phyloP scores from a whole-genome alignment of 176 grass and related monocot species.

The Bromus sterilis region DNA sequence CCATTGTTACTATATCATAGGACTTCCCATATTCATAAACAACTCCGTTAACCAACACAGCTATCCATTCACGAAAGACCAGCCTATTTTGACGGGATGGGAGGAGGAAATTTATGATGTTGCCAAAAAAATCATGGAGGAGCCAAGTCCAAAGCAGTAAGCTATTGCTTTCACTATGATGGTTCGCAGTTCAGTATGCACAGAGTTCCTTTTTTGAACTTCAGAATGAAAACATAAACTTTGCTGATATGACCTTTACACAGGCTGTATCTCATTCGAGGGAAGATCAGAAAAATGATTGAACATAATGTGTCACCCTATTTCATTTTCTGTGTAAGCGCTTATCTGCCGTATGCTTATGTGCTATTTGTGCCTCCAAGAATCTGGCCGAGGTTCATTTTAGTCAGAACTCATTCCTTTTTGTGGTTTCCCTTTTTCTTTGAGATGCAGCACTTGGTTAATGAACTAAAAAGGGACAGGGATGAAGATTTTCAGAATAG shows the following conservation, averaged over 20 bases:
- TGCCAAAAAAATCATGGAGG: constrained; percentile 53
- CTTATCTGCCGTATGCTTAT: neutral
- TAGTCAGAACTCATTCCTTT: neutral
- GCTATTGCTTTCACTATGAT: neutral
- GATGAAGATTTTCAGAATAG: constrained; percentile 41
- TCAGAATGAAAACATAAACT: neutral
- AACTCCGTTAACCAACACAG: constrained; percentile 24
- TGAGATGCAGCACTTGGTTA: constrained; percentile 31
- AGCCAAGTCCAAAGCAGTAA: constrained; percentile 63
- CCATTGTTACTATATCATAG: neutral
- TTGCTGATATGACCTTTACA: neutral
- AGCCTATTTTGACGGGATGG: constrained; percentile 60
- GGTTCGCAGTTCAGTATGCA: neutral
- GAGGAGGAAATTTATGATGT: constrained; percentile 60
- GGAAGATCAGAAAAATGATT: constrained; percentile 51
- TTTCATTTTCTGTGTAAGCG: constrained; percentile 59
- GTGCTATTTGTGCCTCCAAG: neutral
- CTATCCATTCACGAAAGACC: constrained; percentile 36
- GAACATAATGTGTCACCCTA: constrained; percentile 54
- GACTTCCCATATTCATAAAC: neutral
- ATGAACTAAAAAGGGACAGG: constrained; percentile 56
- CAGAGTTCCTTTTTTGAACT: neutral
- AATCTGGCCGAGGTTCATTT: neutral
- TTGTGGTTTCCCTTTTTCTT: neutral
- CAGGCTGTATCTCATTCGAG: constrained; percentile 50